Conservation (phyloP, 169 alveolate species). For the Miamiensis avidus region DNA sequence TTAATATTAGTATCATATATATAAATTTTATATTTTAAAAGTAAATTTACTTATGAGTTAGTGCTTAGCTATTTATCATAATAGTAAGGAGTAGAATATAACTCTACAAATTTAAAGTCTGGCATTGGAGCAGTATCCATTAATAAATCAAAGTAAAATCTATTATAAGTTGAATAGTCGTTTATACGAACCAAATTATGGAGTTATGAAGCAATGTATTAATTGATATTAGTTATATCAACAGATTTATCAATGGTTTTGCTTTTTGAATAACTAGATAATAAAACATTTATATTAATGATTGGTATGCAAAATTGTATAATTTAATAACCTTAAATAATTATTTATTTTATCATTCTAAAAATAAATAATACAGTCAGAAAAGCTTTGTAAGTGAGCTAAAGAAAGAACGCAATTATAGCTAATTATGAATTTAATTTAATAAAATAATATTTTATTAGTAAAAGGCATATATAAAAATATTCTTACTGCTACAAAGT, state of each 20-base stretch:
- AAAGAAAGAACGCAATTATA: constrained; percentile 63
- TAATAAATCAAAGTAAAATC: constrained; percentile 19
- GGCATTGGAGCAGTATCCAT: constrained; percentile 29
- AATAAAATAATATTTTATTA: too few relatives aligned
- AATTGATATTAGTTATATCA: constrained; percentile 42
- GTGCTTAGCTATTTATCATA: constrained; percentile 1
- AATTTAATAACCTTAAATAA: constrained; percentile 10
- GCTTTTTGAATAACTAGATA: constrained; percentile 25
- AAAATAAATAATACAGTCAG: constrained; percentile 62
- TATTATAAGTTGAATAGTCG: constrained; percentile 20
- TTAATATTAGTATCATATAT: too few relatives aligned
- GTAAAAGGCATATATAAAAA: too few relatives aligned
- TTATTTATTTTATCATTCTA: constrained; percentile 57
- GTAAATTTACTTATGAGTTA: neutral
- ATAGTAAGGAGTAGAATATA: constrained; percentile 12
- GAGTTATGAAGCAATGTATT: constrained; percentile 44
- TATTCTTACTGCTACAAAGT: constrained; percentile 58
- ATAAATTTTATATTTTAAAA: too few relatives aligned
- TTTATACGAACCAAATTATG: constrained; percentile 34
- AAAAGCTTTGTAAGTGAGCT: constrained; percentile 55
- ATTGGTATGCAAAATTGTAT: neutral
- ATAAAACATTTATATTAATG: neutral
- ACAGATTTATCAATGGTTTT: constrained; percentile 39
- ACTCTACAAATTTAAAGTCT: constrained; percentile 23
- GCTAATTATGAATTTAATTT: neutral